Conservation (phyloP, 352 stramenopile species). For the Peronospora farinosa region DNA sequence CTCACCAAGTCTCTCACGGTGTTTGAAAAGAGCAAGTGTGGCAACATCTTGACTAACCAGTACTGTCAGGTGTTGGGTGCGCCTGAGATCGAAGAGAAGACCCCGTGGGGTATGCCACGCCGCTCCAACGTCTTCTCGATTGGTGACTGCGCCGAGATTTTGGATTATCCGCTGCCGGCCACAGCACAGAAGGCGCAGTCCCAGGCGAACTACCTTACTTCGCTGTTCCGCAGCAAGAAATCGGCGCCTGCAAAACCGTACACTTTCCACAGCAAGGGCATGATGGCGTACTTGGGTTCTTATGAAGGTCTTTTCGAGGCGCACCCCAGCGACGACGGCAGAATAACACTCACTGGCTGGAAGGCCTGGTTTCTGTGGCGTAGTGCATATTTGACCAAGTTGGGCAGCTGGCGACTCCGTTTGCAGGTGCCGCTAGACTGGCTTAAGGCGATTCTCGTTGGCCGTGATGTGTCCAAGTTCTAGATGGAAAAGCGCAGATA, state of each 20-base stretch:
- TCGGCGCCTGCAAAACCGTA: conserved; percentile 49
- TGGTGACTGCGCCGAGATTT: conserved; percentile 90
- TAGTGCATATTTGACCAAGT: conserved; percentile 94
- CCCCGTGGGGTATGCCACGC: conserved; percentile 59
- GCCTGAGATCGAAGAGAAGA: conserved; percentile 47
- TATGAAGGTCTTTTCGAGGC: conserved; percentile 89
- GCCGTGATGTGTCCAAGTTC: conserved; percentile 94
- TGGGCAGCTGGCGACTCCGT: conserved; percentile 89
- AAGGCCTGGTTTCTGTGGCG: conserved; percentile 90
- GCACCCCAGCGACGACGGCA: conserved; percentile 39
- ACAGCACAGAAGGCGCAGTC: conserved; percentile 89
- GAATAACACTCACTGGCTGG: conserved; percentile 75
- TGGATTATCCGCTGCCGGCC: conserved; percentile 82
- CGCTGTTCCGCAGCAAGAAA: conserved; percentile 52
- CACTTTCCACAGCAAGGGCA: conserved; percentile 79
- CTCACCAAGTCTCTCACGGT: conserved; percentile 69
- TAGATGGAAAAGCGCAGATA: conserved; percentile 16
- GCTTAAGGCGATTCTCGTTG: conserved; percentile 95
- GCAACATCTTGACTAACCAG: conserved; percentile 80
- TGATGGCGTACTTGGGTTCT: conserved; percentile 92
- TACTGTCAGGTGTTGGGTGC: conserved; percentile 73
- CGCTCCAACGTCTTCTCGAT: conserved; percentile 90
- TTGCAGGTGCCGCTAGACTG: conserved; percentile 95
- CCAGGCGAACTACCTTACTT: conserved; percentile 60
- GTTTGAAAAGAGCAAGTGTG: conserved; percentile 73